Conservation (phyloP, 2,329 filamentous ascomycete species). For the Penicillium sp. region DNA sequence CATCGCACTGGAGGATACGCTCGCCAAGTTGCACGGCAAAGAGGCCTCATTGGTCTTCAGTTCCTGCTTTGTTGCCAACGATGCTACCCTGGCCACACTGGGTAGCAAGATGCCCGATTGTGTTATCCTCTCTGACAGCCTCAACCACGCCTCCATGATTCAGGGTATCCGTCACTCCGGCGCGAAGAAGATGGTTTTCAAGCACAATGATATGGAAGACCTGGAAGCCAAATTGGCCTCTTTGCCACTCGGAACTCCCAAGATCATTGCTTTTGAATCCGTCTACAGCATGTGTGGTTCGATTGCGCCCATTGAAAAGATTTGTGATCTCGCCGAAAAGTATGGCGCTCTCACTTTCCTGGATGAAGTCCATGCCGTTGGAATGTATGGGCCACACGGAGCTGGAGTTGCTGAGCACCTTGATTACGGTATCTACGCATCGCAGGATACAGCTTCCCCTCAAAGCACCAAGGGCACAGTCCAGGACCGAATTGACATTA, state of each 20-base stretch:
- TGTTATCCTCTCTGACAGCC: constrained; percentile 93
- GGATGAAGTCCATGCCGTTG: constrained; percentile 97
- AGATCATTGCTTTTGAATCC: constrained; percentile 98
- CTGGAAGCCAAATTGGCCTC: constrained; percentile 89
- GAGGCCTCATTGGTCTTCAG: constrained; percentile 92
- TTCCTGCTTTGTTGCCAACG: constrained; percentile 97
- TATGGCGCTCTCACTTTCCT: constrained; percentile 97
- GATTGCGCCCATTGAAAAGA: constrained; percentile 90
- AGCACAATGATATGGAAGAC: constrained; percentile 94
- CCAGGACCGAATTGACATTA: constrained; percentile 96
- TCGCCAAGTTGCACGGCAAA: constrained; percentile 88
- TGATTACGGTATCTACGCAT: constrained; percentile 82
- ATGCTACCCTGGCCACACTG: constrained; percentile 93
- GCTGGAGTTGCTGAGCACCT: constrained; percentile 97
- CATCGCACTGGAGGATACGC: constrained; percentile 73
- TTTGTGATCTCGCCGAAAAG: constrained; percentile 94
- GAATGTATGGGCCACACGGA: constrained; percentile 96
- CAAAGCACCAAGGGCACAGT: constrained; percentile 65
- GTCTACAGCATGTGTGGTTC: constrained; percentile 99
- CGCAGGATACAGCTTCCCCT: constrained; percentile 60
- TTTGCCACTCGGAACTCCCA: constrained; percentile 78
- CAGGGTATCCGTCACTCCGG: constrained; percentile 97
- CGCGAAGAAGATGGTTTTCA: constrained; percentile 96
- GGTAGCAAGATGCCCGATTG: constrained; percentile 95
- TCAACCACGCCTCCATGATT: constrained; percentile 99